Base-by-base conservation (phyloP, 345 rosid genomes). In the Hypericum androsaemum region DNA sequence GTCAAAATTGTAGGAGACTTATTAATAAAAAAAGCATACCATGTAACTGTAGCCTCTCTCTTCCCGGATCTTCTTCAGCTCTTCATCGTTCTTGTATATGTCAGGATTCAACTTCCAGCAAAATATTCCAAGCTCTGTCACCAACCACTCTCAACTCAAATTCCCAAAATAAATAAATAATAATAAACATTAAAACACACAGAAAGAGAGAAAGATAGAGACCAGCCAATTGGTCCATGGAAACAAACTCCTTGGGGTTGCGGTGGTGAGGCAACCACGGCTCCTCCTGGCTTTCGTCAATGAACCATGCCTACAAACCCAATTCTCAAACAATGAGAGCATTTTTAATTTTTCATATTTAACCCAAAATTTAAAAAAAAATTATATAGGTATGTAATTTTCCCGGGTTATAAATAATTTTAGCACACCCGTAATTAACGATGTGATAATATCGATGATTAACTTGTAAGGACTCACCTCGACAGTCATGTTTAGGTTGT, bases 1-100 rank as follows among this genome's bases (percentile, higher is more conserved):
- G n/a, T n/a, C n/a, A n/a, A n/a, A n/a, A n/a, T n/a, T n/a, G n/a
- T n/a, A n/a, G n/a, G n/a, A n/a, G n/a, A n/a, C 10, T 7, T 2
- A 37, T 39, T 43, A 47, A 22, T 28, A 13, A 14, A 12, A 5
- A 49, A 28, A 7, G 0, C 14, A 12, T 76, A 86, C 97, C 97
- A 77, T 80, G 83, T 86, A 89, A 70, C 65, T 77, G 62, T 86
- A 89, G 8, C 95, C 97, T 70, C 95, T 76, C 11, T 64, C 74
- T 66, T 77, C 83, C 64, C 95, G 69, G 42, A 89, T 80, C 63
- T 77, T 77, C 60, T 42, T 37, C 63, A 83, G 71, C 39, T 83
- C 80, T 12, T 66, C 65, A 64, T 86, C 94, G 39, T 82, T 77
- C 76, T 89, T 94, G 14, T 79, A 82, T 62, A 75, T 67, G 15